Percentiles rank a stretch among this genome's conserved stretches.
Conservation (phyloP, 2,329 filamentous ascomycete species). For the Dothidotthia symphoricarpi region DNA sequence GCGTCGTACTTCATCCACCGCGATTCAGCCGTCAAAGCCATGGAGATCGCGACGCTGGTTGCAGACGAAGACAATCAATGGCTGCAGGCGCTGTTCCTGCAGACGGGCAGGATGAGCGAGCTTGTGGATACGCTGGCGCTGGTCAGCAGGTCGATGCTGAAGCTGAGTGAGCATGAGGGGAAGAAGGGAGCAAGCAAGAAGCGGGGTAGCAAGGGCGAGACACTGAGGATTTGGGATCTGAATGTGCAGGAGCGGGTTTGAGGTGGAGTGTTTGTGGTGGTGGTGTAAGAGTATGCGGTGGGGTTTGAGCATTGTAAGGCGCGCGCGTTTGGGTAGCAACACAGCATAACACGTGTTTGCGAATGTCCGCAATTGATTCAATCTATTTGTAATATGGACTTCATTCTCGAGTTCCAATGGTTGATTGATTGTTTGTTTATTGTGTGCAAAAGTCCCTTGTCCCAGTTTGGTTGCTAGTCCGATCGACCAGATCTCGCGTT, state of each 20-base stretch:
- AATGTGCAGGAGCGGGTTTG: constrained; percentile 20
- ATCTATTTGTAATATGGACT: too few relatives aligned
- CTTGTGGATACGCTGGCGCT: constrained; percentile 64
- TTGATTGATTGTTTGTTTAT: too few relatives aligned
- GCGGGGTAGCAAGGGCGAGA: constrained; percentile 45
- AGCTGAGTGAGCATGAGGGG: constrained; percentile 43
- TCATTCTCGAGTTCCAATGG: too few relatives aligned
- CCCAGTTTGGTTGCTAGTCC: too few relatives aligned
- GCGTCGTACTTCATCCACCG: constrained; percentile 72
- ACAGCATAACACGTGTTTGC: too few relatives aligned
- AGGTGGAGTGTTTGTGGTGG: background rate
- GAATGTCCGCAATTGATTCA: too few relatives aligned
- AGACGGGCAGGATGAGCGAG: constrained; percentile 47
- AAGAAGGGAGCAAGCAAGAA: constrained; percentile 43
- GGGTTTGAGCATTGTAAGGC: too few relatives aligned
- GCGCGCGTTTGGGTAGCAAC: too few relatives aligned
- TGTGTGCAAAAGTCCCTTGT: too few relatives aligned
- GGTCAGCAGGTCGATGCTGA: constrained; percentile 69
- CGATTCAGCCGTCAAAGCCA: constrained; percentile 75
- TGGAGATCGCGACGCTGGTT: constrained; percentile 77
- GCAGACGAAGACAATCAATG: constrained; percentile 48
- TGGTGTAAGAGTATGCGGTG: background rate
- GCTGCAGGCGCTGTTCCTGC: constrained; percentile 41
- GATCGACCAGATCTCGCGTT: too few relatives aligned
- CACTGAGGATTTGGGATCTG: constrained; percentile 46